These are phyloP conservation scores for Candida alai DNA, from an alignment of 805 yeast genomes.

Conservation along the genomic window DNA sequence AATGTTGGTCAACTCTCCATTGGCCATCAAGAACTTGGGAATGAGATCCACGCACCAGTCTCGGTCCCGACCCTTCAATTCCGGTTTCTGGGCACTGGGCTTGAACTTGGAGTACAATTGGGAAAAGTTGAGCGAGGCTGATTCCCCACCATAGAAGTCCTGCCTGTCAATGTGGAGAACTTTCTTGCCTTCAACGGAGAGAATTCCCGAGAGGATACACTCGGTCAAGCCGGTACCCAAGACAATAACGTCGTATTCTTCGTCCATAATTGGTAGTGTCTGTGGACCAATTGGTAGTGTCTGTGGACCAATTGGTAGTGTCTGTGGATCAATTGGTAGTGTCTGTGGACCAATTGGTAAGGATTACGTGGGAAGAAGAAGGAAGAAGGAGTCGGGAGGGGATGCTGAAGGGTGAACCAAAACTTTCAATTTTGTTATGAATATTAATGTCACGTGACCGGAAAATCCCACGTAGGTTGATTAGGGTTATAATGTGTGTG, in stretches of 20 bases:
- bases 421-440: too few species aligned
- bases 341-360: too few species aligned
- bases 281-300: too few species aligned
- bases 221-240: constrained; percentile 95
- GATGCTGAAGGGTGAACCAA: too few species aligned
- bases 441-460: too few species aligned
- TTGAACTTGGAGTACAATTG: constrained; percentile 78
- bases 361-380: too few species aligned
- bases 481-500: too few species aligned
- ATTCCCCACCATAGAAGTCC: constrained; percentile 93
- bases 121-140: constrained; percentile 75
- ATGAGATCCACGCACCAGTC: constrained; percentile 98
- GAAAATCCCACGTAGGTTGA: too few species aligned
- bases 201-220: constrained; percentile 87
- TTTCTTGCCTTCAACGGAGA: constrained; percentile 97
- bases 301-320: too few species aligned
- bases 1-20: constrained; percentile 94
- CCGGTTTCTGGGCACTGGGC: constrained; percentile 66
- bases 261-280: too few species aligned
- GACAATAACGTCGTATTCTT: constrained; percentile 93
- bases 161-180: constrained; percentile 95
- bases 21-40: constrained; percentile 96
- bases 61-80: constrained; percentile 81
- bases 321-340: too few species aligned
- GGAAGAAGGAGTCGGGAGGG: too few species aligned